These are phyloP conservation scores for Aureobasidium pullulans DNA, from an alignment of 2,329 filamentous ascomycete genomes.

Conservation along the genomic window DNA sequence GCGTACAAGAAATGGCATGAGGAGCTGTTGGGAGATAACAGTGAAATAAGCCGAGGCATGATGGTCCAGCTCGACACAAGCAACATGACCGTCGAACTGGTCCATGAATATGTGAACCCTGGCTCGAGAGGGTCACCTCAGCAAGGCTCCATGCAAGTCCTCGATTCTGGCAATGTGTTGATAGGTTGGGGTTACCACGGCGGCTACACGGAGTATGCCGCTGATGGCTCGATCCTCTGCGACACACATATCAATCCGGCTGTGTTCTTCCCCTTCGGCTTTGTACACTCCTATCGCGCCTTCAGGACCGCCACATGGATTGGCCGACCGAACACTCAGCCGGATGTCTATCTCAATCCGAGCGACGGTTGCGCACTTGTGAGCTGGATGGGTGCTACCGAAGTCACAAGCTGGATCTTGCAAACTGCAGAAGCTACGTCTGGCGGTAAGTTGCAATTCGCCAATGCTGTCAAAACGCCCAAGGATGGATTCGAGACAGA, in stretches of 20 bases:
- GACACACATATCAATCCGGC: constrained; percentile 39
- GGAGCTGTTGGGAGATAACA: not conserved
- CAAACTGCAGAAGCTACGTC: constrained; percentile 1
- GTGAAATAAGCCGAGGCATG: constrained; percentile 22
- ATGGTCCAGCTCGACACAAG: constrained; percentile 19
- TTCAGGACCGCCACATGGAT: constrained; percentile 31
- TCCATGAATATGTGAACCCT: constrained; percentile 21
- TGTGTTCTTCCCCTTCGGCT: constrained; percentile 32
- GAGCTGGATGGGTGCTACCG: constrained; percentile 18
- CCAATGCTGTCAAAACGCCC: constrained; percentile 19
- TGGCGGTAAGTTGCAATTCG: not conserved
- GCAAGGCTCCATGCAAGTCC: constrained; percentile 46
- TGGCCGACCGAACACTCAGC: constrained; percentile 4
- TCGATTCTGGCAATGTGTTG: constrained; percentile 45
- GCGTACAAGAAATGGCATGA: not conserved
- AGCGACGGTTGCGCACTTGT: constrained; percentile 20
- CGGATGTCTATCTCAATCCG: constrained; percentile 29
- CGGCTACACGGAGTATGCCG: constrained; percentile 33
- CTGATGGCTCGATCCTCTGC: constrained; percentile 43
- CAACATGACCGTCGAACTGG: constrained; percentile 22
- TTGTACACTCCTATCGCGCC: constrained; percentile 38
- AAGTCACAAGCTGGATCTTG: constrained; percentile 15
- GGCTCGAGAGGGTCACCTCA: constrained; percentile 37
- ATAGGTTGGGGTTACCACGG: constrained; percentile 48
- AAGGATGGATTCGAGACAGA: constrained; percentile 19